phyloP scores from a whole-genome alignment of 305 asterid genomes.

The Salvia sclarea region DNA sequence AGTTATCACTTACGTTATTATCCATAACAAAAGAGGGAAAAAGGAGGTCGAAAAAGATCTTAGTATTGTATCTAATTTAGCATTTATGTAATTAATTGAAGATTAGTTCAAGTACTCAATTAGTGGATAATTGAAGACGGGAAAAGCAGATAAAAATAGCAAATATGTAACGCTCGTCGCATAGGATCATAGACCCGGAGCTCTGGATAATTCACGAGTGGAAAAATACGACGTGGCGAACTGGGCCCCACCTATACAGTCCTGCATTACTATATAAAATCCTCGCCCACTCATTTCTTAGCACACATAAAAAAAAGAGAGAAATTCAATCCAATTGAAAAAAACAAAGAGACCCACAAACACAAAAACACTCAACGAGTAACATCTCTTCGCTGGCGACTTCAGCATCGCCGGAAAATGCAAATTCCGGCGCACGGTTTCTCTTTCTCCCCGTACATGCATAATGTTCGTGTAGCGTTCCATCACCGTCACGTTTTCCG shows the following conservation, averaged over 20 bases:
- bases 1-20: not conserved
- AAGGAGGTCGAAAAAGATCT: no score
- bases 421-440: slow-evolving; percentile 38
- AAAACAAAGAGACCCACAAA: slow-evolving; percentile 13
- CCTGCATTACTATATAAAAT: slow-evolving; percentile 23
- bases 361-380: not conserved
- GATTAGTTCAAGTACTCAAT: not conserved
- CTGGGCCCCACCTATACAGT: slow-evolving; percentile 7
- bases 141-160: not conserved
- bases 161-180: slow-evolving; percentile 18
- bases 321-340: slow-evolving; percentile 9
- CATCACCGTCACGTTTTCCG: slow-evolving; percentile 68
- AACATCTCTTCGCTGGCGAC: slow-evolving; percentile 31
- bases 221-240: slow-evolving; percentile 38
- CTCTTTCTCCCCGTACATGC: slow-evolving; percentile 26
- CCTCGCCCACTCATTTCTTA: slow-evolving; percentile 33
- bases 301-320: not conserved
- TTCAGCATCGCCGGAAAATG: slow-evolving; percentile 58
- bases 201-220: slow-evolving; percentile 32
- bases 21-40: not conserved
- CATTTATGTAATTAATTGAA: not conserved
- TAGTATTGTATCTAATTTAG: not conserved
- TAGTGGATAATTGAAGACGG: not conserved
- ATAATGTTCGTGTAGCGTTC: slow-evolving; percentile 49
- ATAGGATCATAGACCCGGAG: slow-evolving; percentile 16